phyloP scores from a whole-genome alignment of 768 basidiomycete genomes.

The Myochromella boudieri region DNA sequence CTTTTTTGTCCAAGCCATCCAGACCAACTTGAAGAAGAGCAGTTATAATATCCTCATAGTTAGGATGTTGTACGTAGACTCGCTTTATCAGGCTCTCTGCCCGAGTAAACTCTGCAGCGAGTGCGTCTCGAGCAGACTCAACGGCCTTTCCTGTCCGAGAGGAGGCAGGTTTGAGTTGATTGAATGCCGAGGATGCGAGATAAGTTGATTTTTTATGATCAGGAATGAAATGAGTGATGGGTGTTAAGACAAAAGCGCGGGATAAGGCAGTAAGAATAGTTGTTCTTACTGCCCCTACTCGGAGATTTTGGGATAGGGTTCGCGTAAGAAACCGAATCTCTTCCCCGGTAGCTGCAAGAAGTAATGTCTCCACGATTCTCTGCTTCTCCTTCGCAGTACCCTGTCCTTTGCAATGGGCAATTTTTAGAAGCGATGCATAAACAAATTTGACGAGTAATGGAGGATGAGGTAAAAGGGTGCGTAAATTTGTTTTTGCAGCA shows the following conservation, averaged over 20 bases:
- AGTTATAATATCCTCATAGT: constrained; percentile 66
- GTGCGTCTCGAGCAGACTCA: constrained; percentile 31
- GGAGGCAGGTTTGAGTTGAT: constrained; percentile 19
- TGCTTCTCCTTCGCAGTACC: constrained; percentile 79
- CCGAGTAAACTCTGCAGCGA: constrained; percentile 41
- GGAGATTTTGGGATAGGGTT: constrained; percentile 70
- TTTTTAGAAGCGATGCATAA: constrained; percentile 65
- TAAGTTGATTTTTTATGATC: constrained; percentile 15
- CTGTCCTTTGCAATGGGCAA: constrained; percentile 67
- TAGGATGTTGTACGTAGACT: constrained; percentile 78
- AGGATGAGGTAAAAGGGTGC: constrained; percentile 73
- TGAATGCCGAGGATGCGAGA: constrained; percentile 26
- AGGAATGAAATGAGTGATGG: constrained; percentile 27
- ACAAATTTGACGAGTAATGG: constrained; percentile 64
- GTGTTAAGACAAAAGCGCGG: constrained; percentile 69
- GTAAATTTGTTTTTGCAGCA: constrained; percentile 72
- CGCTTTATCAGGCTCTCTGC: constrained; percentile 69
- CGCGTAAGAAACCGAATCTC: constrained; percentile 83
- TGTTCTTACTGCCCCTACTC: constrained; percentile 86
- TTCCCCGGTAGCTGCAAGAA: constrained; percentile 85
- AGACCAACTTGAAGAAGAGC: constrained; percentile 64
- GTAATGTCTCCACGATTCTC: constrained; percentile 72
- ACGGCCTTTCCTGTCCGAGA: constrained; percentile 21
- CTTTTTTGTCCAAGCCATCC: constrained; percentile 53
- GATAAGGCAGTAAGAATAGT: constrained; percentile 81